phyloP scores from a whole-genome alignment of 129 eudicot species.

The Flaveria linearis region DNA sequence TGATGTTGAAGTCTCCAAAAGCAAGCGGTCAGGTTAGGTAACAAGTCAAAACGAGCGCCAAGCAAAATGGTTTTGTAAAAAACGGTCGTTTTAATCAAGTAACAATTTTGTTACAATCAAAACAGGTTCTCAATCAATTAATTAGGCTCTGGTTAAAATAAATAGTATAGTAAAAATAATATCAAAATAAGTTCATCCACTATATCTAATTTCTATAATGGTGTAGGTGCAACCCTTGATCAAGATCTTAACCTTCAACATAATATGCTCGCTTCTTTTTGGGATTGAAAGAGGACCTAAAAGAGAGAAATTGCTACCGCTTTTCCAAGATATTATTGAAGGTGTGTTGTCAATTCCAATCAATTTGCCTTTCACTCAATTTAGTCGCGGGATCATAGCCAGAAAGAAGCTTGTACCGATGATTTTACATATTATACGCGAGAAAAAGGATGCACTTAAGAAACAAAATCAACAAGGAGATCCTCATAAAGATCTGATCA shows the following conservation, averaged over 20 bases:
- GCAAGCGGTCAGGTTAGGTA: too few species aligned
- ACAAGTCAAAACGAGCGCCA: too few species aligned
- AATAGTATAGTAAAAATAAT: too few species aligned
- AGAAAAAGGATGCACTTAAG: constrained; percentile 33
- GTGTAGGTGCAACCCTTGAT: constrained; percentile 42
- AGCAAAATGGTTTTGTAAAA: too few species aligned
- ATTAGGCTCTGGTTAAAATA: too few species aligned
- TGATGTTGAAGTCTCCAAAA: background rate
- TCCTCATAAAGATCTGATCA: constrained; percentile 42
- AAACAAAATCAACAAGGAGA: constrained; percentile 16
- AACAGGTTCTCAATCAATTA: too few species aligned
- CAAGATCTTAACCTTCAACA: constrained; percentile 44
- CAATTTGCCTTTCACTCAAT: constrained; percentile 43
- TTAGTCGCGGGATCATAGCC: constrained; percentile 35
- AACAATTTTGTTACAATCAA: too few species aligned
- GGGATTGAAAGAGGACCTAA: constrained; percentile 46
- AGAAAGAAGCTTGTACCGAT: constrained; percentile 34
- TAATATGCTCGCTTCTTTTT: constrained; percentile 42
- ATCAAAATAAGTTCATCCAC: too few species aligned
- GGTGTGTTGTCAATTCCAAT: constrained; percentile 43
- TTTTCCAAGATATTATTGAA: constrained; percentile 32
- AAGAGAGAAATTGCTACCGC: constrained; percentile 38
- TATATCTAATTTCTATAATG: background rate
- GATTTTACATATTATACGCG: constrained; percentile 36
- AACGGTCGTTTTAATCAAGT: too few species aligned